phyloP scores from a whole-genome alignment of 257 asterid species.

The Solanum clarkiae region DNA sequence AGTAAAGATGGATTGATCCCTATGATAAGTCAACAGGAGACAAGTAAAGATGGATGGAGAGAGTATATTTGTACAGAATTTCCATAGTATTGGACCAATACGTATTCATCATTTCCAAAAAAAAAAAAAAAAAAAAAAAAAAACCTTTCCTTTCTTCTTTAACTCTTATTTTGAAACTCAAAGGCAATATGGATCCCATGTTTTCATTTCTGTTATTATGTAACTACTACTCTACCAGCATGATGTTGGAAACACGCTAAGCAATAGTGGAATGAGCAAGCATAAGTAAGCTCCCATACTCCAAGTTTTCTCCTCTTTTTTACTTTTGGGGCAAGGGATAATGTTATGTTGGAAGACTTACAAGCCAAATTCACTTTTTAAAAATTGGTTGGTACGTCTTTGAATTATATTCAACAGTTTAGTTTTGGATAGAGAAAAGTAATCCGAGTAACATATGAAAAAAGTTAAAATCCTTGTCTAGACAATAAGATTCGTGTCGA shows the following conservation, averaged over 20 bases:
- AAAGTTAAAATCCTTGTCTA: neutral
- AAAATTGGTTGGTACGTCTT: neutral
- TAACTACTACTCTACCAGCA: neutral
- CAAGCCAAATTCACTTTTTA: neutral
- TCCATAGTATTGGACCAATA: neutral
- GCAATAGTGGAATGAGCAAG: neutral
- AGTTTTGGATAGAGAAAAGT: neutral
- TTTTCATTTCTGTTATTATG: neutral
- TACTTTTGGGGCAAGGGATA: neutral
- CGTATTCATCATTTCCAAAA: neutral
- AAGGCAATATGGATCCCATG: neutral
- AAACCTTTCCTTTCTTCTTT: neutral
- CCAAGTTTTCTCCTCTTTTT: neutral
- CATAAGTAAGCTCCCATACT: neutral
- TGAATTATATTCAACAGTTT: too few relatives aligned
- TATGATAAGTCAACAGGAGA: too few relatives aligned
- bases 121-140: neutral
- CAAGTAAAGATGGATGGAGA: too few relatives aligned
- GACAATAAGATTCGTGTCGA: too few relatives aligned
- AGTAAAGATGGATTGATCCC: too few relatives aligned
- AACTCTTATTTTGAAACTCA: neutral
- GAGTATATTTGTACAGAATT: neutral
- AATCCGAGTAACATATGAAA: too few relatives aligned
- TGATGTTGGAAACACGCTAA: neutral
- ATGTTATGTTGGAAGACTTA: neutral